These are phyloP conservation scores for Backusella tarrabulga DNA, from an alignment of 192 early-diverging fungal species.

Conservation along the genomic window DNA sequence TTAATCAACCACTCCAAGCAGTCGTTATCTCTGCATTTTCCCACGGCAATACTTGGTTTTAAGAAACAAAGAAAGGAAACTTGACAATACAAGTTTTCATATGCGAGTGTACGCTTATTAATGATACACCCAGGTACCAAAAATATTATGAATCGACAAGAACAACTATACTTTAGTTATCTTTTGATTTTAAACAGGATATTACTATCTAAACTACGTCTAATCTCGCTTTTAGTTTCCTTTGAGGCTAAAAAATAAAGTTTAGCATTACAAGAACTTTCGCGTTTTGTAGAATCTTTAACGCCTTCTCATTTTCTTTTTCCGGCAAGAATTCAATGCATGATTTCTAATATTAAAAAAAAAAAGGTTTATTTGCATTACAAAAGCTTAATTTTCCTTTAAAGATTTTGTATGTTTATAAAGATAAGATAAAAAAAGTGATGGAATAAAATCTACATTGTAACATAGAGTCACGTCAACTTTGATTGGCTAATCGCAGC, in stretches of 20 bases:
- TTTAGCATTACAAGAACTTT: not conserved
- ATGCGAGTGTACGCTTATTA: too few relatives aligned
- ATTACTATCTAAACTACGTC: not conserved
- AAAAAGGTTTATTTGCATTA: not conserved
- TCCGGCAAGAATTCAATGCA: not conserved
- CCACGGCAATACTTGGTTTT: too few relatives aligned
- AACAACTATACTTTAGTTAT: not conserved
- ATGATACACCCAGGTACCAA: not conserved
- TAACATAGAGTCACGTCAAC: not conserved
- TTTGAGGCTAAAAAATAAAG: not conserved
- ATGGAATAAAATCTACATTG: not conserved
- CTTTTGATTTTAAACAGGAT: not conserved
- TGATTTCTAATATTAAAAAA: not conserved
- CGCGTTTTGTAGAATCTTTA: not conserved
- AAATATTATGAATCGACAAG: not conserved
- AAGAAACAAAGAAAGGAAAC: too few relatives aligned
- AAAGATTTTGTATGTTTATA: not conserved
- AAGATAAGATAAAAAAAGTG: conserved; percentile 5
- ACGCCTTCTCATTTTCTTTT: not conserved
- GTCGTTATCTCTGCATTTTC: too few relatives aligned
- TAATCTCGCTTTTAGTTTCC: not conserved
- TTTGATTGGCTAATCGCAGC: not conserved
- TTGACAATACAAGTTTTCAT: too few relatives aligned
- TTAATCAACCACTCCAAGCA: too few relatives aligned
- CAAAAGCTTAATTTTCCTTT: not conserved